Conservation (phyloP, 306 rosid species). For the Acmispon strigosus region DNA sequence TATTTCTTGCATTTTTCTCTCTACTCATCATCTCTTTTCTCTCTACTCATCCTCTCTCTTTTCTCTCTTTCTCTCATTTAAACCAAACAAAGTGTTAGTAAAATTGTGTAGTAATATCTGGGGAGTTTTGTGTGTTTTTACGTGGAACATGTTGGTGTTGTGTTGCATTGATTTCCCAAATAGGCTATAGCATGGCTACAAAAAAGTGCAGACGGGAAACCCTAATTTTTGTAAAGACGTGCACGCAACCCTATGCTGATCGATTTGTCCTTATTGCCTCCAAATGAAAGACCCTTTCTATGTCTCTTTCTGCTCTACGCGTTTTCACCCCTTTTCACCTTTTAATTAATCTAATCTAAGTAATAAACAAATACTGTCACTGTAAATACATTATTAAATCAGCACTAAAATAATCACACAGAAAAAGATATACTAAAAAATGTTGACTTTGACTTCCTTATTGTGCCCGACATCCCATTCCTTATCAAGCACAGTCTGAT, state of each 20-base stretch:
- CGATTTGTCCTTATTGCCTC: slow-evolving; percentile 33
- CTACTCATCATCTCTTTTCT: no score
- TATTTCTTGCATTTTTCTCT: no score
- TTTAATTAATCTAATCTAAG: not conserved
- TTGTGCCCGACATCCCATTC: slow-evolving; percentile 27
- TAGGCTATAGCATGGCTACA: not conserved
- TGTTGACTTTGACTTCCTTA: slow-evolving; percentile 57
- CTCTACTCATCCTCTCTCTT: no score
- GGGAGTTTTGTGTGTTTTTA: not conserved
- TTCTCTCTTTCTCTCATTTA: no score
- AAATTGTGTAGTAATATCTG: no score
- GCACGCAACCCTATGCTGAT: slow-evolving; percentile 52
- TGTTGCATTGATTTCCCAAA: not conserved
- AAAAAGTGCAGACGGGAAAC: not conserved
- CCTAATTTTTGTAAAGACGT: slow-evolving; percentile 33
- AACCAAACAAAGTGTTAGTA: no score
- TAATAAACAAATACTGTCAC: not conserved
- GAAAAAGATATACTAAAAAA: not conserved
- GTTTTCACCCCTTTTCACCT: slow-evolving; percentile 26
- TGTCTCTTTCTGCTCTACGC: slow-evolving; percentile 51
- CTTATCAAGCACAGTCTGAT: not conserved
- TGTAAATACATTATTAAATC: not conserved
- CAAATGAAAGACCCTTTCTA: slow-evolving; percentile 18
- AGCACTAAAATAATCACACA: not conserved
- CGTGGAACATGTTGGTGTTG: not conserved